Percentiles rank a stretch among this genome's conserved stretches.
Conservation (phyloP, 2,329 filamentous ascomycete species). For the Ophiostoma tasmaniense region DNA sequence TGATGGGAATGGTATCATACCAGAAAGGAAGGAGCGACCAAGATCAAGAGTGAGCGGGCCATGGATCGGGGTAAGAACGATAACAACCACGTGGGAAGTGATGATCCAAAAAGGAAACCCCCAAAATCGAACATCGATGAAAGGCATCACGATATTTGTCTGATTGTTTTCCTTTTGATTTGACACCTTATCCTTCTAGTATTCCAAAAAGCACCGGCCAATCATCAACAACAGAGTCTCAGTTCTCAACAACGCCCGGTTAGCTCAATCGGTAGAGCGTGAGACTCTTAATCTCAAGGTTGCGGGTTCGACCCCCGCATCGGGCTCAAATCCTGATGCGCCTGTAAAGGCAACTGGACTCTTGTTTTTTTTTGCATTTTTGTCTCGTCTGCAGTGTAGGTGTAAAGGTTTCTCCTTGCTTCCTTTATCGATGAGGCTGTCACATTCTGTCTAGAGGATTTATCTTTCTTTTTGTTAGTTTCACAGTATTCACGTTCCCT, state of each 20-base stretch:
- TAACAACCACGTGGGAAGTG: neutral
- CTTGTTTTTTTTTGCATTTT: neutral
- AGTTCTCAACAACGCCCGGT: constrained; percentile 33
- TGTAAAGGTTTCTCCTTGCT: neutral
- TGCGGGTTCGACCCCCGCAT: constrained; percentile 38
- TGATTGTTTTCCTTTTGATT: no score
- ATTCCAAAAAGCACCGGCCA: neutral
- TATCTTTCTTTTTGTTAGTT: no score
- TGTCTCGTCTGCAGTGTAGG: neutral
- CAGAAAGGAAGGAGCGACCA: neutral
- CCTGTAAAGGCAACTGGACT: constrained; percentile 5
- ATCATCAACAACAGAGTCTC: neutral
- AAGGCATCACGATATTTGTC: no score
- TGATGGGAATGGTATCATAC: neutral
- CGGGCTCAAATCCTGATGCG: constrained; percentile 36
- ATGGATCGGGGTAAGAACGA: neutral
- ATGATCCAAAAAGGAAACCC: no score
- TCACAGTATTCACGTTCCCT: no score
- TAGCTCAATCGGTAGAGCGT: constrained; percentile 67
- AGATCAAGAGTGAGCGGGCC: neutral
- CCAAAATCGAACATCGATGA: no score
- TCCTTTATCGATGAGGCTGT: no score
- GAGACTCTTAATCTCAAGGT: constrained; percentile 52
- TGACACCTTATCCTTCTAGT: neutral
- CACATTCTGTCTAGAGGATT: no score